Evolutionary conservation across 2,329 filamentous ascomycete species (phyloP), one percentile per base, ranked within the genome.

Genomic region (Beauveria sp.): DNA sequence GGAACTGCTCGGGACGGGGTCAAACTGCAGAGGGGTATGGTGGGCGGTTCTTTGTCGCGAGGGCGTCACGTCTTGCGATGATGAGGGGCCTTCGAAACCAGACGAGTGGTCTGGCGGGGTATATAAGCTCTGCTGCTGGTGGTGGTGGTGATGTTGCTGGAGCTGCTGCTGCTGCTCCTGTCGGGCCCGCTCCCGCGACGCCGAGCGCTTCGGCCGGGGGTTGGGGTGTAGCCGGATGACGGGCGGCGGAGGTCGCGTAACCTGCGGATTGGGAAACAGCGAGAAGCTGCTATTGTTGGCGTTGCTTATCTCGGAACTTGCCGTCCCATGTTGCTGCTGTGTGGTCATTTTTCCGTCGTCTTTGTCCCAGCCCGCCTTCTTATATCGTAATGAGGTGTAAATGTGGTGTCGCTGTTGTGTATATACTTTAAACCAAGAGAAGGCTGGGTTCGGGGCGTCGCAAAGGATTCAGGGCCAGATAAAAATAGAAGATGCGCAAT

Each of bases 201-300:
- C 72, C 18, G 74, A 76, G 20, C 73, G 73, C 42, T 74, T 72
- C 55, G 71, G 67, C 58, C 72, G 71, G n/a, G 77, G 71, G 73
- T 73, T 54, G 78, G 77, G 63, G 74, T 79, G 64, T 79, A 67
- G 20, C 65, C 65, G 2, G 65, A 61, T 22, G 68, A 67, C 52
- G 66, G 70, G 59, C 72, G n/a, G 73, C 72, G 65, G 63, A n/a
- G 64, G 74, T 22, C 78, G 74, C 62, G 75, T 75, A 50, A 69
- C 67, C 65, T 71, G 79, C 24, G 81, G 77, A 65, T 76, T 84
- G 30, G 82, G 82, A 67, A 85, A 85, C 63, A 85, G 77, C 63
- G 82, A 85, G 71, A 85, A 83, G 63, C 79, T 78, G 40, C 9
- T 51, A 24, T 10, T 69, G 78, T 79, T 24, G 76, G 34, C 4